Percentiles rank a stretch among this genome's conserved stretches.
Conservation (phyloP, 2,329 filamentous ascomycete genomes). For the Neonectria punicea region DNA sequence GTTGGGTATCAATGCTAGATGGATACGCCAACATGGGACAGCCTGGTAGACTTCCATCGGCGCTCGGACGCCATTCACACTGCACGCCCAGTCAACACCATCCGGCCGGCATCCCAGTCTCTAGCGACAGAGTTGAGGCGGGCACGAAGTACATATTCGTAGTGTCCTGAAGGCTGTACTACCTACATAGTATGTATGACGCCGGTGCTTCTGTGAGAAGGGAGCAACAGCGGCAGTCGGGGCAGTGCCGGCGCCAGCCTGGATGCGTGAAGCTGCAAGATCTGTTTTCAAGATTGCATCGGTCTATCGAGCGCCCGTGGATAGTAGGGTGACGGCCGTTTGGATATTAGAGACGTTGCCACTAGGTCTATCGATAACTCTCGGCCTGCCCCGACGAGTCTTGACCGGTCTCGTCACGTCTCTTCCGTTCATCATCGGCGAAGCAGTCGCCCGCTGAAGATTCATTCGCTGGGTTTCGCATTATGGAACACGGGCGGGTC, state of each 20-base stretch:
- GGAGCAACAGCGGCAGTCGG: slow-evolving; percentile 6
- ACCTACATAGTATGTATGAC: background rate
- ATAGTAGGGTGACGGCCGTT: background rate
- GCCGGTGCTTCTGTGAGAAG: slow-evolving; percentile 9
- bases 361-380: background rate
- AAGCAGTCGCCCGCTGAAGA: slow-evolving; percentile 25
- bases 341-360: background rate
- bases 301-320: background rate
- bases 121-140: slow-evolving; percentile 6
- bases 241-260: slow-evolving; percentile 8
- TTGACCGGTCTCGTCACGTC: slow-evolving; percentile 7
- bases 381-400: slow-evolving; percentile 12
- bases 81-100: slow-evolving; percentile 2
- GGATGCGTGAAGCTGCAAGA: slow-evolving; percentile 16
- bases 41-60: slow-evolving; percentile 20
- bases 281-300: slow-evolving; percentile 6
- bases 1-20: slow-evolving; percentile 27
- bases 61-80: slow-evolving; percentile 30
- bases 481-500: slow-evolving; percentile 5
- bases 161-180: no score
- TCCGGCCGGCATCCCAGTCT: slow-evolving; percentile 17
- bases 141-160: background rate
- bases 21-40: slow-evolving; percentile 14
- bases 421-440: slow-evolving; percentile 4
- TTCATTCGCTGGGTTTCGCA: slow-evolving; percentile 28